These are phyloP conservation scores for Trichosporon coremiiforme DNA, from an alignment of 1,284 basidiomycete species.

Conservation along the genomic window DNA sequence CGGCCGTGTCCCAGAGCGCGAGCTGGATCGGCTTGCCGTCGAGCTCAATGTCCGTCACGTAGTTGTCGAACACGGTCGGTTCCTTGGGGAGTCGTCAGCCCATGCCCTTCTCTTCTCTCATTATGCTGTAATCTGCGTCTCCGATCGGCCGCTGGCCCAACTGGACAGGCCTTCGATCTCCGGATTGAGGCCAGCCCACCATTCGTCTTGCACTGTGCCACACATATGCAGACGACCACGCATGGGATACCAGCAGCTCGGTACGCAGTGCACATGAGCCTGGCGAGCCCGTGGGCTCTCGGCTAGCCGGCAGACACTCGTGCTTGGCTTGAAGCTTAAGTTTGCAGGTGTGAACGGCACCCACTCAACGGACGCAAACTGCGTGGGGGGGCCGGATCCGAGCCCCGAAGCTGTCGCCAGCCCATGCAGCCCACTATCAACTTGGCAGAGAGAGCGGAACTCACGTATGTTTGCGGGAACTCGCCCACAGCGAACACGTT, in stretches of 20 bases:
- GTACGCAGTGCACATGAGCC: neutral
- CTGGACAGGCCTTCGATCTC: neutral
- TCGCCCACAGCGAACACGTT: constrained; percentile 82
- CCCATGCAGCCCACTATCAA: neutral
- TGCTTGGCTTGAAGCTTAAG: constrained; percentile 8
- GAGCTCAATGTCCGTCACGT: constrained; percentile 94
- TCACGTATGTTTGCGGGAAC: constrained; percentile 91
- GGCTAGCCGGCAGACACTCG: neutral
- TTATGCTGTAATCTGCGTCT: neutral
- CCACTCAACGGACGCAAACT: constrained; percentile 1
- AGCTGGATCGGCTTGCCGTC: constrained; percentile 84
- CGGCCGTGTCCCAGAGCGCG: constrained; percentile 70
- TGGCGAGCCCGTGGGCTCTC: neutral
- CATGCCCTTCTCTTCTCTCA: neutral
- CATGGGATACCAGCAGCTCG: neutral
- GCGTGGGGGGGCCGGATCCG: neutral
- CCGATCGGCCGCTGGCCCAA: neutral
- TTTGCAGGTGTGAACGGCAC: constrained; percentile 14
- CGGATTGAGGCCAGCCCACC: constrained; percentile 2
- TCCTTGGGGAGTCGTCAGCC: constrained; percentile 33
- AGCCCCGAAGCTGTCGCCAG: neutral
- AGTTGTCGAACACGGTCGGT: constrained; percentile 93
- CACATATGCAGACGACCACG: neutral
- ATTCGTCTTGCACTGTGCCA: neutral
- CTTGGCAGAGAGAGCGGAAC: constrained; percentile 31